Percentiles rank a stretch among this genome's conserved stretches.
These are phyloP conservation scores for Crithidia bombi DNA, from an alignment of 208 protist species.

Conservation along the genomic window DNA sequence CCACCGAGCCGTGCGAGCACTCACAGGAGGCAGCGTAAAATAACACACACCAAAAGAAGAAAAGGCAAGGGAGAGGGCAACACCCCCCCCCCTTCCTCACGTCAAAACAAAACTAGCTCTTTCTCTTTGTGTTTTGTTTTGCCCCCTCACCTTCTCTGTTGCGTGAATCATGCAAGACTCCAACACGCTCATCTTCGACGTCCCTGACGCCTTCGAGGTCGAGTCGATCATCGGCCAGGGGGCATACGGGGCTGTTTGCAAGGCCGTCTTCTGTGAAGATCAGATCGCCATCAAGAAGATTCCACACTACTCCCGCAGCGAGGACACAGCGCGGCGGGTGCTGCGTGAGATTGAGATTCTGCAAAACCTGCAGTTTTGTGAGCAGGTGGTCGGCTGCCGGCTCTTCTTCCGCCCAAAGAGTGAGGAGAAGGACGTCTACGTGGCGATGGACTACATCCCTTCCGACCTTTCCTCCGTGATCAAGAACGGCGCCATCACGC, in stretches of 20 bases:
- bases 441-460: conserved; percentile 92
- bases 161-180: conserved; percentile 31
- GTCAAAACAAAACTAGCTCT: too few relatives aligned
- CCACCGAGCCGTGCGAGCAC: too few relatives aligned
- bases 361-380: conserved; percentile 86
- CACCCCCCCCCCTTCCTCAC: too few relatives aligned
- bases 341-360: conserved; percentile 89
- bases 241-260: conserved; percentile 94
- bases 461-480: conserved; percentile 84
- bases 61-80: too few relatives aligned
- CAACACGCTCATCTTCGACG: conserved; percentile 82
- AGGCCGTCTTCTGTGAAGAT: conserved; percentile 79
- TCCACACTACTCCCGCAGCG: conserved; percentile 83
- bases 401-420: conserved; percentile 87
- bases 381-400: conserved; percentile 87
- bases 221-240: conserved; percentile 93
- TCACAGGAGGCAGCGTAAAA: too few relatives aligned
- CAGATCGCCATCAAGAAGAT: conserved; percentile 92
- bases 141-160: not conserved
- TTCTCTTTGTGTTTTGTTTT: too few relatives aligned
- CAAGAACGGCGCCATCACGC: conserved; percentile 73
- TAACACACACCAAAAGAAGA: too few relatives aligned
- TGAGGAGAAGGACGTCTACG: conserved; percentile 93
- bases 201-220: conserved; percentile 85
- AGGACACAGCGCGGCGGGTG: conserved; percentile 83